Conservation (phyloP, 2,329 filamentous ascomycete species). For the Arthrocladium fulminans region DNA sequence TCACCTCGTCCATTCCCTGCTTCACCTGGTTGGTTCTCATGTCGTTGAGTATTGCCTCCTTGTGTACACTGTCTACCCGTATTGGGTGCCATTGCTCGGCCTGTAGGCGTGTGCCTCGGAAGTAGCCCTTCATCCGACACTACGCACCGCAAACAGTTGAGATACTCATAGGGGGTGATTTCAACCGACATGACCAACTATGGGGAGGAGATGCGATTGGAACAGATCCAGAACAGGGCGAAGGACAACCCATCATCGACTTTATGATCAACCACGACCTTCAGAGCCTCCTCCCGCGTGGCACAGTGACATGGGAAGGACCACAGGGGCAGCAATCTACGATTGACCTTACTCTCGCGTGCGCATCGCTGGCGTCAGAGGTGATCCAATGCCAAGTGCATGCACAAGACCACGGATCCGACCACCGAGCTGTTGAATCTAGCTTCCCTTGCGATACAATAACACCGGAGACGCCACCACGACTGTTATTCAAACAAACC, state of each 20-base stretch:
- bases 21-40: background rate
- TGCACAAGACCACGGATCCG: background rate
- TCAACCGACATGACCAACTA: constrained; percentile 25
- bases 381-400: background rate
- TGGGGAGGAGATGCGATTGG: constrained; percentile 27
- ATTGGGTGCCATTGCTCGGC: background rate
- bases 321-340: constrained; percentile 19
- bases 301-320: constrained; percentile 7
- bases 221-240: constrained; percentile 26
- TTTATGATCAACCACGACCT: constrained; percentile 29
- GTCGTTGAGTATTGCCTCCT: background rate
- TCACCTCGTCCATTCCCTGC: background rate
- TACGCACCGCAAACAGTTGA: too few species aligned
- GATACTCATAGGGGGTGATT: constrained; percentile 22
- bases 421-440: background rate
- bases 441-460: background rate
- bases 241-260: constrained; percentile 30
- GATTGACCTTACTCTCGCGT: background rate
- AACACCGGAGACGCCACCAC: background rate
- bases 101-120: background rate
- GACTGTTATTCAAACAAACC: background rate
- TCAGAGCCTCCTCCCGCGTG: constrained; percentile 28
- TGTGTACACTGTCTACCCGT: background rate
- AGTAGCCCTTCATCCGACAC: background rate
- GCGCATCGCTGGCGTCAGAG: background rate